Evolutionary conservation across 352 stramenopile genomes (phyloP), one percentile per base, ranked within the genome.

Genomic region (Elongisporangium prolatum): DNA sequence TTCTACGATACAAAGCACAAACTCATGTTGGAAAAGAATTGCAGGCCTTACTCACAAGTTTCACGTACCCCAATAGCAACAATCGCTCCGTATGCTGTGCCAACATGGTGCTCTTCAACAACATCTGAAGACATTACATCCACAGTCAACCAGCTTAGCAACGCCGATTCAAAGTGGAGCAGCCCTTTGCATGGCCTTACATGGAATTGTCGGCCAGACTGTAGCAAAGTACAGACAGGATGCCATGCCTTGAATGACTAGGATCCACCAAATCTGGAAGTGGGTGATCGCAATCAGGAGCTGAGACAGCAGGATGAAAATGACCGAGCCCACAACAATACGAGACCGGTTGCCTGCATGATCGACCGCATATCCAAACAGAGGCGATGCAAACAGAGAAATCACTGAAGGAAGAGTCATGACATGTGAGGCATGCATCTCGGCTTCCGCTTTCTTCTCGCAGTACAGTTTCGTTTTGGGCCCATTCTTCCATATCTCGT

Each of bases 401-500:
- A 93, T 86, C 10, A 93, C 63, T 25, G 89, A 94, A 5, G 88
- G 85, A 17, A 97, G 74, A 10, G 68, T 82, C 84, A 97, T 95
- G 13, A 92, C 64, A 18, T 52, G 69, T 9, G 76, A 60, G 3
- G 67, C 78, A 17, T 74, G 63, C 50, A 65, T 61, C 54, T 78
- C 74, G 1, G 77, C 84, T 9, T 64, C 53, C 18, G 67, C 60
- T 51, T 84, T 77, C 44, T 82, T 67, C 11, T 57, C 50, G 48
- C 72, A 85, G 56, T 76, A 83, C 5, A 61, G 34, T 16, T 61
- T 50, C 0, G 70, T 74, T 34, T 59, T 67, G 3, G 60, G 55
- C 5, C 75, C 75, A 17, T 71, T 62, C 48, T 74, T 81, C 74
- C 72, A 84, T 8, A 65, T 52, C 11, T 52, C 50, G 20, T 70